These are phyloP conservation scores for Litchi chinensis DNA, from an alignment of 345 rosid genomes.

Conservation along the genomic window DNA sequence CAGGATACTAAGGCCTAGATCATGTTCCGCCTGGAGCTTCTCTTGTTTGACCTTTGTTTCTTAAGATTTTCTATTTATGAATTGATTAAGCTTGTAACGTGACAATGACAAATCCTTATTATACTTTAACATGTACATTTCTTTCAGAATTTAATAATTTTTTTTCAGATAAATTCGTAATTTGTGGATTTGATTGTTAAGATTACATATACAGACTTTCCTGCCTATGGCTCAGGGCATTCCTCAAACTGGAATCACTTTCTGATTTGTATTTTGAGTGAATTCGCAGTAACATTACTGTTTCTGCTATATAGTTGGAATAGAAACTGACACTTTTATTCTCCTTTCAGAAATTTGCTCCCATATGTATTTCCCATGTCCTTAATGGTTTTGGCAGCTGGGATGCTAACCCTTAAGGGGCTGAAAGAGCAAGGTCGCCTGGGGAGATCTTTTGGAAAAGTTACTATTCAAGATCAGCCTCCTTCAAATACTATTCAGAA, in stretches of 20 bases:
- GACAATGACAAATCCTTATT: not conserved
- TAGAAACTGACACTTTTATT: constrained; percentile 15
- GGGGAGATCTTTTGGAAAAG: constrained; percentile 81
- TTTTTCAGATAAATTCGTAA: constrained; percentile 5
- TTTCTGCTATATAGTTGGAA: not conserved
- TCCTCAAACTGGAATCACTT: not conserved
- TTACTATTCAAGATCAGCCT: constrained; percentile 89
- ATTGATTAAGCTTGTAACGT: not conserved
- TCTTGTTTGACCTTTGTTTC: not conserved
- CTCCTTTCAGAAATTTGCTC: constrained; percentile 66
- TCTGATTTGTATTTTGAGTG: not conserved
- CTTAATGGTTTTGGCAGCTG: constrained; percentile 64
- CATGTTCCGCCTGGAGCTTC: not conserved
- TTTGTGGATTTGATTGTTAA: not conserved
- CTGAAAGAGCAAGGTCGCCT: constrained; percentile 92
- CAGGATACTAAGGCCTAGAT: not conserved
- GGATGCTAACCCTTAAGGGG: constrained; percentile 85
- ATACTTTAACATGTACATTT: not conserved
- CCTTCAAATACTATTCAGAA: constrained; percentile 96
- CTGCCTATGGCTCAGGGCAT: not conserved
- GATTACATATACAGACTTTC: not conserved
- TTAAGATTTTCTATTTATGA: not conserved
- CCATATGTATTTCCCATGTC: constrained; percentile 63
- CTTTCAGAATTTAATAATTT: not conserved
- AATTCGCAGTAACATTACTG: not conserved